Evolutionary conservation across 2,329 filamentous ascomycete genomes (phyloP).

Genomic region (Epichloe sibirici): DNA sequence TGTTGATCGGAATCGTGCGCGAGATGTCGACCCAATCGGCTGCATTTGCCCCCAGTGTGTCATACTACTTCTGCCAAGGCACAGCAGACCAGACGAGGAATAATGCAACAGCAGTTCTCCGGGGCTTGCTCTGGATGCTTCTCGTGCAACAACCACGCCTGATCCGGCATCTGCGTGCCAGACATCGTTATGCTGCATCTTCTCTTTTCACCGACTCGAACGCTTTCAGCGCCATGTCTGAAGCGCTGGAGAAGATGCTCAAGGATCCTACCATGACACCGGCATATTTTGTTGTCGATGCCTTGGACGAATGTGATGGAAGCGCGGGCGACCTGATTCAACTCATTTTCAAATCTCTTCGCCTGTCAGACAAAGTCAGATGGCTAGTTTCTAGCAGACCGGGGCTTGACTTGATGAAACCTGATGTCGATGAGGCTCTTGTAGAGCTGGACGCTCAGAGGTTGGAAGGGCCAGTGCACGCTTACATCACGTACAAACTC

Average conservation of each 20-base stretch:
- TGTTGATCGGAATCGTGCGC: slow-evolving; percentile 18
- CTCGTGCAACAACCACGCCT: slow-evolving; percentile 16
- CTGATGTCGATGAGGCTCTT: slow-evolving; percentile 19
- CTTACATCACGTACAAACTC: slow-evolving; percentile 26
- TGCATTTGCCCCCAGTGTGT: slow-evolving; percentile 6
- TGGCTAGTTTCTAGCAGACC: slow-evolving; percentile 31
- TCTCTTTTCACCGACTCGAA: slow-evolving; percentile 26
- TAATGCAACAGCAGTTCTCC: slow-evolving; percentile 23
- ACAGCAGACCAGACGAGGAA: slow-evolving; percentile 19
- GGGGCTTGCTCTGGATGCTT: slow-evolving; percentile 28
- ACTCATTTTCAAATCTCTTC: slow-evolving; percentile 20
- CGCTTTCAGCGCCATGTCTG: slow-evolving; percentile 19
- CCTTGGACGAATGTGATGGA: slow-evolving; percentile 32
- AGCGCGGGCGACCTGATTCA: slow-evolving; percentile 21
- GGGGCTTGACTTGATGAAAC: slow-evolving; percentile 14
- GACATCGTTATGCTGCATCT: slow-evolving; percentile 20
- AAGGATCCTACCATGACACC: slow-evolving; percentile 20
- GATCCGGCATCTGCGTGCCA: slow-evolving; percentile 22
- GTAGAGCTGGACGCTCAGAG: slow-evolving; percentile 26
- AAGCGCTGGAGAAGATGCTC: slow-evolving; percentile 30
- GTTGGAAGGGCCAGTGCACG: slow-evolving; percentile 22
- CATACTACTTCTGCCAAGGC: slow-evolving; percentile 30
- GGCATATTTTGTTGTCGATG: slow-evolving; percentile 32
- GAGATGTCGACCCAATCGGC: slow-evolving; percentile 10
- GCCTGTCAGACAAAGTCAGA: slow-evolving; percentile 18